Percentiles rank a stretch among this genome's conserved stretches.
phyloP scores from a whole-genome alignment of 2,329 filamentous ascomycete genomes.

The Tolypocladium album region DNA sequence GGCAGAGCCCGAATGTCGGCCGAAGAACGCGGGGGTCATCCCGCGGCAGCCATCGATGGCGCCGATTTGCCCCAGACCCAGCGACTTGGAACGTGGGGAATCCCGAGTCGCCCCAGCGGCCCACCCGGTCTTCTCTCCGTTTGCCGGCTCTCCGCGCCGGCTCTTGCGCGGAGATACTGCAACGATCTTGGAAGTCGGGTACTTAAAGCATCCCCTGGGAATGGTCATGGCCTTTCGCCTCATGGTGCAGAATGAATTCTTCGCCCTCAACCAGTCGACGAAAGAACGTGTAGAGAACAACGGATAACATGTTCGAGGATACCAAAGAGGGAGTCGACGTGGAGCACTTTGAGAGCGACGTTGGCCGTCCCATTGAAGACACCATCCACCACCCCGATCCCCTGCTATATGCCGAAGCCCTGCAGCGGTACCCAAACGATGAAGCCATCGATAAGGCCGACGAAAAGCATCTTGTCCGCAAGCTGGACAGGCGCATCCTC shows the following conservation, averaged over 20 bases:
- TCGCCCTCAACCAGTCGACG: neutral
- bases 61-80: neutral
- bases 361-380: slow-evolving; percentile 5
- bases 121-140: neutral
- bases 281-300: too few species aligned
- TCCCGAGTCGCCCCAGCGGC: neutral
- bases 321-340: neutral
- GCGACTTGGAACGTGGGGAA: neutral
- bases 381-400: slow-evolving; percentile 11
- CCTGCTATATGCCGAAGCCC: slow-evolving; percentile 22
- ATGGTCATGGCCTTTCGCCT: neutral
- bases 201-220: neutral
- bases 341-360: slow-evolving; percentile 9
- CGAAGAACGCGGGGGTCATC: neutral
- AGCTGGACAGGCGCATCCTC: slow-evolving; percentile 26
- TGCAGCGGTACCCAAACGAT: slow-evolving; percentile 24
- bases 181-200: neutral
- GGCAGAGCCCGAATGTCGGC: neutral
- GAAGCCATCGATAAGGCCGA: slow-evolving; percentile 22
- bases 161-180: neutral
- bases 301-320: neutral
- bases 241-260: neutral
- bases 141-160: neutral
- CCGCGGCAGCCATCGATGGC: neutral
- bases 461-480: slow-evolving; percentile 22